Percentiles rank a stretch among this genome's conserved stretches.
These are phyloP conservation scores for Chimonanthus praecox DNA, from an alignment of 164 flowering plant species.

Conservation along the genomic window DNA sequence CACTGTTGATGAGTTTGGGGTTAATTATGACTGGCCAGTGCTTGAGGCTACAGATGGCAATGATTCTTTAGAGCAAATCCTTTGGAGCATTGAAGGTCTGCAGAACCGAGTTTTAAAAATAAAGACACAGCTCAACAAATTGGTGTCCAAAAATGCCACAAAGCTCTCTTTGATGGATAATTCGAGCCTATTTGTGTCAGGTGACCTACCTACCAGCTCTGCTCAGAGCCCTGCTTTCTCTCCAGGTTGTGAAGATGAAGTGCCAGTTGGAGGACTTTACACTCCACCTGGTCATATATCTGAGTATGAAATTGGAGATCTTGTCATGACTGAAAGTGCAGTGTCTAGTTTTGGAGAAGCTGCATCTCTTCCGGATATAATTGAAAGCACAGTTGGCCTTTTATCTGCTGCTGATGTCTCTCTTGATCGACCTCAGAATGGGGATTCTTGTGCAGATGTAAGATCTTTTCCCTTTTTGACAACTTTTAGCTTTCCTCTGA, in stretches of 20 bases:
- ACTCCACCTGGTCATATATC: slow-evolving; percentile 30
- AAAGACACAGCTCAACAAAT: slow-evolving; percentile 42
- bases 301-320: slow-evolving; percentile 47
- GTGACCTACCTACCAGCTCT: slow-evolving; percentile 54
- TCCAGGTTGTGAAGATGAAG: slow-evolving; percentile 48
- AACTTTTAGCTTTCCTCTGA: too few relatives aligned
- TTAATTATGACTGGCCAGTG: slow-evolving; percentile 21
- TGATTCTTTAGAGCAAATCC: slow-evolving; percentile 42
- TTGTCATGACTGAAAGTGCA: slow-evolving; percentile 43
- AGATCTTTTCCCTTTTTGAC: slow-evolving; percentile 18
- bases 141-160: slow-evolving; percentile 39
- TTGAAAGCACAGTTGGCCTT: slow-evolving; percentile 61
- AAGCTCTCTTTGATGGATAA: slow-evolving; percentile 73
- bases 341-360: slow-evolving; percentile 58
- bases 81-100: slow-evolving; percentile 54
- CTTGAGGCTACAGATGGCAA: slow-evolving; percentile 40
- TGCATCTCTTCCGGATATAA: slow-evolving; percentile 56
- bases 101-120: slow-evolving; percentile 53
- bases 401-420: slow-evolving; percentile 56
- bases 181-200: slow-evolving; percentile 46
- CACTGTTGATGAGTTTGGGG: slow-evolving; percentile 32
- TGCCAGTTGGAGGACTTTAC: slow-evolving; percentile 38
- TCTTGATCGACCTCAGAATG: slow-evolving; percentile 45
- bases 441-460: slow-evolving; percentile 67
- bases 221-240: slow-evolving; percentile 62